phyloP scores from a whole-genome alignment of 73 alveolate genomes.

The Symbiodinium natans region DNA sequence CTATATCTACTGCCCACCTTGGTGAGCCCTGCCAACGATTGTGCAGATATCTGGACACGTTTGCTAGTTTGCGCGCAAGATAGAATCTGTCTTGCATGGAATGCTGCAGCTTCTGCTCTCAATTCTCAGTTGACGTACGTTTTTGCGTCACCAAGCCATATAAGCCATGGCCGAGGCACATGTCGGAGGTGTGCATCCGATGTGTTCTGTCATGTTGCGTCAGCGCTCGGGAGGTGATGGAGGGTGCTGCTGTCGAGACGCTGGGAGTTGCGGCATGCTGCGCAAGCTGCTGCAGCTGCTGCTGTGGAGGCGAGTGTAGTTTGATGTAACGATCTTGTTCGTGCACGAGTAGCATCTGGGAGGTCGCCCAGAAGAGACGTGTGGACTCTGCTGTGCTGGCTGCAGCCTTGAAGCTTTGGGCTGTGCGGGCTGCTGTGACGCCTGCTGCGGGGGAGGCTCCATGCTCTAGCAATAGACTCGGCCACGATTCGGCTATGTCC shows the following conservation, averaged over 20 bases:
- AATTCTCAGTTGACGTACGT: too few species aligned
- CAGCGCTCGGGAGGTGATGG: not conserved
- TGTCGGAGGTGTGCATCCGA: not conserved
- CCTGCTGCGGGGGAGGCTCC: not conserved
- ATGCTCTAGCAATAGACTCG: too few species aligned
- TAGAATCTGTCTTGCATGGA: not conserved
- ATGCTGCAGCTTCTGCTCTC: not conserved
- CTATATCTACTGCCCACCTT: constrained; percentile 52
- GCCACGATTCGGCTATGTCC: too few species aligned
- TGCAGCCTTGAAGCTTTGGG: not conserved
- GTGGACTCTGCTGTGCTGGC: not conserved
- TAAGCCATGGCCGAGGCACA: not conserved
- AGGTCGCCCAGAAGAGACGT: not conserved
- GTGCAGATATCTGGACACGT: not conserved
- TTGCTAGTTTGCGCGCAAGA: not conserved
- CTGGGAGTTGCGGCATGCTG: constrained; percentile 74
- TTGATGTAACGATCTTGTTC: not conserved
- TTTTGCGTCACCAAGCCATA: not conserved
- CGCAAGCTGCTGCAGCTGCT: constrained; percentile 50
- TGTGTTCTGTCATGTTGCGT: not conserved
- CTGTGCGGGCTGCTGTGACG: not conserved
- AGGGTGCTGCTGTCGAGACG: constrained; percentile 73
- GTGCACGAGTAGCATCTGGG: not conserved
- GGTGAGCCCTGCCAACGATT: constrained; percentile 12
- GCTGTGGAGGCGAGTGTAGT: constrained; percentile 37